Base-by-base conservation (phyloP, 768 basidiomycete genomes). In the Fistulinella prunicolor region DNA sequence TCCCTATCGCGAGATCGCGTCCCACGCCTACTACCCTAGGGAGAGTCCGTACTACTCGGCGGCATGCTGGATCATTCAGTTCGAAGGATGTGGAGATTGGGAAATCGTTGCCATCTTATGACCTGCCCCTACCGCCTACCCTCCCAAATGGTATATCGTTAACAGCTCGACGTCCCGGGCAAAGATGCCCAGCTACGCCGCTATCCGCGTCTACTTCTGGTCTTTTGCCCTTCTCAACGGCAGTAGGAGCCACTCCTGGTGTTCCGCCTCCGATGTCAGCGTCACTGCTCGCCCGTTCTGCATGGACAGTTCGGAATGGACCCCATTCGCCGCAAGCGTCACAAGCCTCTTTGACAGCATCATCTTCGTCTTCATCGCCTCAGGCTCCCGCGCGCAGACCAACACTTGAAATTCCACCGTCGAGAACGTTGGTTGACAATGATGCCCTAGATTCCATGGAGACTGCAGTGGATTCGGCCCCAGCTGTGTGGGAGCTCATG, bases 1-100 rank as follows among this genome's bases (percentile, higher is more conserved):
- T 57, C 26, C 67, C 67, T 16, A 59, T 69, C 22, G 62, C 60
- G 9, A 63, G 56, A 53, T 67, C 61, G 19, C 66, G 62, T 13
- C 56, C 58, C 5, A 57, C 61, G 6, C 64, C 57, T 19, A 62
- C 48, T 53, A 50, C 53, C 21, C 64, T 58, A 48, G 76, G 68
- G 47, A 75, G 77, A 50, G 67, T 66, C 21, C 81, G 82, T 22
- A 83, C 78, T 41, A 77, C 81, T 20, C 76, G 93, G 37, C 77
- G 94, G 30, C 89, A 95, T 64, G 94, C 89, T 6, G 94, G 94
- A n/a, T 95, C 94, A 4, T 97, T 95, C 71, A 95, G 94, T 52
- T 83, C 78, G 21, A 88, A 91, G 61, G 94, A 96, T 63, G 87
- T 95, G 6, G 86, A 95, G 62, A 83, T 89, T 42, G 94, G 94